These are phyloP conservation scores for Cucurbita pepo DNA, from an alignment of 306 rosid genomes.

Conservation along the genomic window DNA sequence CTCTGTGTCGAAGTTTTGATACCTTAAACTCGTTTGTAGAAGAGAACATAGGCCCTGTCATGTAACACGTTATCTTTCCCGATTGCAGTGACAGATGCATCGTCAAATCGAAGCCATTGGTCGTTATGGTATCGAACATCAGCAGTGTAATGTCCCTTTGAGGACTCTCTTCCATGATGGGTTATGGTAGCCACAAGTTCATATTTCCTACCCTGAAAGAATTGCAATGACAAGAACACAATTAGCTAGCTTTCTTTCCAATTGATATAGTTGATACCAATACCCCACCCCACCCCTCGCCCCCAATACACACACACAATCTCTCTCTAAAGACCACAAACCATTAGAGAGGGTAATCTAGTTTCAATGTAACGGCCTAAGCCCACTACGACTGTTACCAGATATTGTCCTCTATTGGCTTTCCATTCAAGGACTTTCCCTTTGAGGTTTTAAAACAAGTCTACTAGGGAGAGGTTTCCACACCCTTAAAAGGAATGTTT, in stretches of 20 bases:
- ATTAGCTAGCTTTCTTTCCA: background rate
- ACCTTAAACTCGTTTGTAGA: slow-evolving; percentile 50
- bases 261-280: background rate
- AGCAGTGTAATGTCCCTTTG: slow-evolving; percentile 93
- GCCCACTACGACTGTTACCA: too few relatives aligned
- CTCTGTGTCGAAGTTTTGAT: background rate
- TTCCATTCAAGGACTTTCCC: too few relatives aligned
- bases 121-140: slow-evolving; percentile 51
- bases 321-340: too few relatives aligned
- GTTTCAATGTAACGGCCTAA: too few relatives aligned
- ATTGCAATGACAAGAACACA: background rate
- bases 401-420: too few relatives aligned
- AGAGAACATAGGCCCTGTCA: slow-evolving; percentile 79
- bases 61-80: slow-evolving; percentile 57
- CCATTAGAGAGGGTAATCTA: too few relatives aligned
- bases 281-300: too few relatives aligned
- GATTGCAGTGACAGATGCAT: slow-evolving; percentile 58
- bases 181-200: slow-evolving; percentile 87
- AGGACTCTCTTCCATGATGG: slow-evolving; percentile 89
- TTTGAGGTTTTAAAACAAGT: too few relatives aligned
- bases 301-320: too few relatives aligned
- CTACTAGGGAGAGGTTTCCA: too few relatives aligned
- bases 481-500: too few relatives aligned
- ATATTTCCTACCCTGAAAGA: slow-evolving; percentile 64
- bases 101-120: slow-evolving; percentile 80